Conservation (phyloP, 2,329 filamentous ascomycete species). For the Nigrospora oryzae region DNA sequence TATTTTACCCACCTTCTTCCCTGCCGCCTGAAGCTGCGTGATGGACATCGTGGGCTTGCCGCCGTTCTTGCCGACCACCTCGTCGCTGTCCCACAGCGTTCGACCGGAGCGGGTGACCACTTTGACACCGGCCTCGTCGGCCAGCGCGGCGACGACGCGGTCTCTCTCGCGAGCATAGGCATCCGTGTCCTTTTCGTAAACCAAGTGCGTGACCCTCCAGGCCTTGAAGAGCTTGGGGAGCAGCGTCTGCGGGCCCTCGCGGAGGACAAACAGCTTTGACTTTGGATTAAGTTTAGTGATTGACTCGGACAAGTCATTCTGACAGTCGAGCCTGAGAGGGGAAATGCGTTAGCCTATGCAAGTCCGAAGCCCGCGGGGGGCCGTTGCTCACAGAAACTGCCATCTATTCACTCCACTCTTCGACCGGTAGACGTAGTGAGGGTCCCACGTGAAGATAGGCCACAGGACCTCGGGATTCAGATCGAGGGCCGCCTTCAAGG, state of each 20-base stretch:
- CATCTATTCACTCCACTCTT: constrained; percentile 65
- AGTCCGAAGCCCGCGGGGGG: not conserved
- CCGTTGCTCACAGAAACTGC: constrained; percentile 54
- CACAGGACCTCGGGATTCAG: constrained; percentile 61
- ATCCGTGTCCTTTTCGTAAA: constrained; percentile 75
- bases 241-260: constrained; percentile 64
- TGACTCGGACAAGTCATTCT: constrained; percentile 58
- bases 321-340: constrained; percentile 54
- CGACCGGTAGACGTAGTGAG: constrained; percentile 68
- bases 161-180: constrained; percentile 61
- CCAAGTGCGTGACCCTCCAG: constrained; percentile 67
- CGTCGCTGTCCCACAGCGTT: constrained; percentile 67
- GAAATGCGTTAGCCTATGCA: not conserved
- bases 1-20: constrained; percentile 53
- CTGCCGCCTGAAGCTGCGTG: constrained; percentile 55
- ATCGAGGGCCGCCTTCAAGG: constrained; percentile 62
- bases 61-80: constrained; percentile 54
- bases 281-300: constrained; percentile 59
- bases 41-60: constrained; percentile 71
- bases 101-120: constrained; percentile 58
- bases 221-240: constrained; percentile 64
- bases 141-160: constrained; percentile 46
- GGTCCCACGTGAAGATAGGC: constrained; percentile 75
- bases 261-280: constrained; percentile 62
- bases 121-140: constrained; percentile 56